These are phyloP conservation scores for Petrea volubilis DNA, from an alignment of 257 asterid genomes.

Conservation along the genomic window DNA sequence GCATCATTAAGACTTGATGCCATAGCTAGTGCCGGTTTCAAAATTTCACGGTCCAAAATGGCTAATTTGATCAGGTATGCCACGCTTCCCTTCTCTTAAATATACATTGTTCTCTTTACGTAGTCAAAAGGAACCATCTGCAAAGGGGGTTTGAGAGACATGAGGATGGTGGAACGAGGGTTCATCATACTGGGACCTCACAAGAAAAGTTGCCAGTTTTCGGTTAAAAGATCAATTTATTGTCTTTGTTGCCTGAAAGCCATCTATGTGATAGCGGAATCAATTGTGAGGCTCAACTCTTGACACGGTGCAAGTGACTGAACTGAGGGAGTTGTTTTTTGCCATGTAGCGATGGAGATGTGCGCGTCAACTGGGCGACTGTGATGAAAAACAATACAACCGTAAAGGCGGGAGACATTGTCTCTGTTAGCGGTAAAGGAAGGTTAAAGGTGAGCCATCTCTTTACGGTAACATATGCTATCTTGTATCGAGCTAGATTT, in stretches of 20 bases:
- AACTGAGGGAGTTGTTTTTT: constrained; percentile 6
- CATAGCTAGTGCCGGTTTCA: constrained; percentile 93
- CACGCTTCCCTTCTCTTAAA: background rate
- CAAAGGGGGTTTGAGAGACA: background rate
- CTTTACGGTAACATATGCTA: background rate
- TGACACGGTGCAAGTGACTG: background rate
- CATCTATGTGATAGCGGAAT: background rate
- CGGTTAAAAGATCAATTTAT: background rate
- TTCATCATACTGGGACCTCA: no score
- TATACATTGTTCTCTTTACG: background rate
- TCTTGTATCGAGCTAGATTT: background rate
- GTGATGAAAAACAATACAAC: constrained; percentile 67
- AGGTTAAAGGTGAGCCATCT: constrained; percentile 61
- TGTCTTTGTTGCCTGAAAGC: background rate
- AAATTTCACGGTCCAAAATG: constrained; percentile 95
- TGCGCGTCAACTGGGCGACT: constrained; percentile 83
- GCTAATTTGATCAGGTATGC: constrained; percentile 72
- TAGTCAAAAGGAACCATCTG: background rate
- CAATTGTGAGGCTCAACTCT: background rate
- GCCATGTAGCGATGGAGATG: constrained; percentile 72
- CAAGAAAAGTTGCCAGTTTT: no score
- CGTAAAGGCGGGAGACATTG: constrained; percentile 62
- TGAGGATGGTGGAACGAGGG: no score
- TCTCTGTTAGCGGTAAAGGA: constrained; percentile 86
- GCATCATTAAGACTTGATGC: constrained; percentile 90